These are phyloP conservation scores for Zygoascus biomembranicola DNA, from an alignment of 805 yeast species.

Conservation along the genomic window DNA sequence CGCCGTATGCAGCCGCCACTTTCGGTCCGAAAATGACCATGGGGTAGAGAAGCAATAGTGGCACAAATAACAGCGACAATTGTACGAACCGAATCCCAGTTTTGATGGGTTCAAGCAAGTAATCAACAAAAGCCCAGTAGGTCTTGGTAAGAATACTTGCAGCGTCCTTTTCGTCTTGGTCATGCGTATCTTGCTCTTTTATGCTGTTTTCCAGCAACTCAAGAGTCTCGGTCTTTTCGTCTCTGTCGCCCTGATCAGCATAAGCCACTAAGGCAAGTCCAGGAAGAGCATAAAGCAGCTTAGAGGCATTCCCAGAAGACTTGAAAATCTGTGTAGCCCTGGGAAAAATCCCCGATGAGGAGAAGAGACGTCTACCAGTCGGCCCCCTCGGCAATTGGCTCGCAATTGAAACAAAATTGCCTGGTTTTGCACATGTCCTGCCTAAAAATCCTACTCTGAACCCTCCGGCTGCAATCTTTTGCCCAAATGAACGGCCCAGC, in stretches of 20 bases:
- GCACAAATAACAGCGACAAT: constrained; percentile 57
- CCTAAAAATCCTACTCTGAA: too few species aligned
- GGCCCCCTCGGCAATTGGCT: too few species aligned
- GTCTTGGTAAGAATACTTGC: neutral
- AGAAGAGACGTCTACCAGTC: too few species aligned
- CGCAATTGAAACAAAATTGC: too few species aligned
- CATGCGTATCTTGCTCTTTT: neutral
- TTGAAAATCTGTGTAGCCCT: too few species aligned
- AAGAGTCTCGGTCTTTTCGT: neutral
- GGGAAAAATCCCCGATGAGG: too few species aligned
- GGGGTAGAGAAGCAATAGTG: constrained; percentile 61
- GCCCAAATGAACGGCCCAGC: too few species aligned
- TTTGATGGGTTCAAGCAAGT: constrained; percentile 57
- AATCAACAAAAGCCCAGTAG: constrained; percentile 16
- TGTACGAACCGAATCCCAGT: constrained; percentile 65
- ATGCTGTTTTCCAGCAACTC: neutral
- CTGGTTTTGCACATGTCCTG: too few species aligned
- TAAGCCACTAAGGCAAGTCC: neutral
- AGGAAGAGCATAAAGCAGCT: neutral
- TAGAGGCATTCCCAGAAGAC: neutral
- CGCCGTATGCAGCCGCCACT: constrained; percentile 30
- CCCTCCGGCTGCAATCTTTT: too few species aligned
- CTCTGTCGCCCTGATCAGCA: neutral
- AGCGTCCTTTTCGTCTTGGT: neutral
- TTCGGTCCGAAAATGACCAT: constrained; percentile 42